Evolutionary conservation across 352 stramenopile species (phyloP), one percentile per base, ranked within the genome.

Genomic region (Phytopythium helicoides): DNA sequence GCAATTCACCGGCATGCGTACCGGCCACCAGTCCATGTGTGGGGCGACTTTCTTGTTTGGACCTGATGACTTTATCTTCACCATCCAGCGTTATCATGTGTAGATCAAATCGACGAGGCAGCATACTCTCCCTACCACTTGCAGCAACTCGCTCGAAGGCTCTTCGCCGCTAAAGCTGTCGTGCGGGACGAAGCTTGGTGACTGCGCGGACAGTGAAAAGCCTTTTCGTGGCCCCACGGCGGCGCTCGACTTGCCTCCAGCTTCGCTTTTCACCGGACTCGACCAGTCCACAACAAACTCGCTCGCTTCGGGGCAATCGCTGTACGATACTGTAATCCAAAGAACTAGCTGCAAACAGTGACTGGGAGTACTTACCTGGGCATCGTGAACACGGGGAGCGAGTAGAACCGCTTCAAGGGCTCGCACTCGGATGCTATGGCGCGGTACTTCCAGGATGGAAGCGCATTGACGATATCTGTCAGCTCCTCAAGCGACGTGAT

Each of bases 1-100:
- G n/a, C n/a, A n/a, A n/a, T n/a, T n/a, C n/a, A n/a, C n/a, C n/a
- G n/a, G n/a, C n/a, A n/a, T n/a, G n/a, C n/a, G n/a, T 74, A 90
- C 80, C 62, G 80, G 80, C 76, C 80, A 88, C 80, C 80, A 90
- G 46, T 84, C 66, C 80, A 90, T 90, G 64, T 90, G 80, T 6
- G 80, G 72, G 33, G 73, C 73, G 21, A 74, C 36, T 50, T 82
- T 84, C 58, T 77, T 76, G 11, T 60, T 39, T 25, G 63, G 16
- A 8, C 71, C 35, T 23, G 64, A 60, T 0, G 56, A 19, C 31
- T 74, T 72, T 19, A 77, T n/a, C n/a, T n/a, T n/a, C n/a, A n/a
- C n/a, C n/a, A n/a, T n/a, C n/a, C n/a, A n/a, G n/a, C n/a, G n/a
- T n/a, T n/a, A n/a, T n/a, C n/a, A n/a, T n/a, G n/a, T n/a, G n/a